A percentile compares a stretch with the other conserved stretches of the same genome.
Evolutionary conservation across 208 protist genomes (phyloP).

Genomic region (Trypanosoma scelopori): DNA sequence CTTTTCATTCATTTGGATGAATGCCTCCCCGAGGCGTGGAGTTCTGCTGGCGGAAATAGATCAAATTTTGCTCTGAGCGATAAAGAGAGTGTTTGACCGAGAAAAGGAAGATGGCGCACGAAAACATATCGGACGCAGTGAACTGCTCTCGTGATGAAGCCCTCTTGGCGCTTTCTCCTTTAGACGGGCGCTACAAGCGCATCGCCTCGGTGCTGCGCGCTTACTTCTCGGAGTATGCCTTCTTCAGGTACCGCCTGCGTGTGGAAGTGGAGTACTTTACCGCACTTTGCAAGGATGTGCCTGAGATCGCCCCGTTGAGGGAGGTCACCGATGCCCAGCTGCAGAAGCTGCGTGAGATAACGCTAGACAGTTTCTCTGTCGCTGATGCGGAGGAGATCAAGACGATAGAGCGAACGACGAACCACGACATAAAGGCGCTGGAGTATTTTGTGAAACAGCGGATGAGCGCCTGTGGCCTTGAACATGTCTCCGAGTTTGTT

Average conservation of each 20-base stretch:
- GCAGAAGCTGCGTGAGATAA: conserved; percentile 39
- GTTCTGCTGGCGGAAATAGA: no score
- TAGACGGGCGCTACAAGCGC: conserved; percentile 94
- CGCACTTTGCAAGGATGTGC: conserved; percentile 71
- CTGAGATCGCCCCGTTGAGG: conserved; percentile 50
- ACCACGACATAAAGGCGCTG: conserved; percentile 97
- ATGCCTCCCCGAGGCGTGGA: background rate
- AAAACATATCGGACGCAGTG: conserved; percentile 5
- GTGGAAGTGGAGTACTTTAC: conserved; percentile 93
- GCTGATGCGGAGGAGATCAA: conserved; percentile 89
- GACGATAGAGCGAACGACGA: conserved; percentile 91
- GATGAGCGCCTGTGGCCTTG: conserved; percentile 66
- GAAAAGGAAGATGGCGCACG: background rate
- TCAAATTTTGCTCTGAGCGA: no score
- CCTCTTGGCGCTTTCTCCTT: conserved; percentile 89
- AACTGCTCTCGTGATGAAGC: conserved; percentile 42
- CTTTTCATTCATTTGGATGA: background rate
- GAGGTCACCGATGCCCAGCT: conserved; percentile 59
- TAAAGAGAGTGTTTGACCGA: no score
- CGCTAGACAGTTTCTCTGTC: conserved; percentile 76
- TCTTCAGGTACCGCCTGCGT: conserved; percentile 90
- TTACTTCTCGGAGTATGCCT: conserved; percentile 93
- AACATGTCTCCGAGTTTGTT: conserved; percentile 89
- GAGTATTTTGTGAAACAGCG: conserved; percentile 96
- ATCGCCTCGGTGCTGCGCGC: conserved; percentile 58